Percentiles rank a stretch among this genome's conserved stretches.
Conservation (phyloP, 345 rosid genomes). For the Bruguiera gymnorhiza region DNA sequence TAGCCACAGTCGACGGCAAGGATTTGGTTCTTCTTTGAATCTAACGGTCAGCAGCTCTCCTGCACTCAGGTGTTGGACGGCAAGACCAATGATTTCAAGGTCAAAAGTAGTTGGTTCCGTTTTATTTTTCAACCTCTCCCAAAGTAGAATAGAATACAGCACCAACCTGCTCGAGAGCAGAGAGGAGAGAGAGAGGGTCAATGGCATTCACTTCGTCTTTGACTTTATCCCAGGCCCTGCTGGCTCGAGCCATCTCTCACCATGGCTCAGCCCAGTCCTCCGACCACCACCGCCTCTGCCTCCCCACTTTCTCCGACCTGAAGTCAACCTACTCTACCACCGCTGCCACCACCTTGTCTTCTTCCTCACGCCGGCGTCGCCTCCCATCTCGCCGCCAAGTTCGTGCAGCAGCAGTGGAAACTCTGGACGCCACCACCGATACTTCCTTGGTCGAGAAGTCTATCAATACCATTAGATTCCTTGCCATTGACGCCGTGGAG, state of each 20-base stretch:
- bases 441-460: slow-evolving; percentile 73
- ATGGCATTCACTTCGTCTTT: slow-evolving; percentile 65
- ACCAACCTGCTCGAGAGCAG: background rate
- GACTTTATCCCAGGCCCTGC: slow-evolving; percentile 52
- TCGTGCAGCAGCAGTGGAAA: slow-evolving; percentile 55
- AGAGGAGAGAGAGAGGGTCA: background rate
- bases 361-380: slow-evolving; percentile 28
- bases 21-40: slow-evolving; percentile 27
- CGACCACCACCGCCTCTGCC: slow-evolving; percentile 38
- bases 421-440: slow-evolving; percentile 47
- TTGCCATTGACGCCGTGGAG: slow-evolving; percentile 90
- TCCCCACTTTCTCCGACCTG: slow-evolving; percentile 52
- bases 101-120: slow-evolving; percentile 23
- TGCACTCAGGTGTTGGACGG: slow-evolving; percentile 33
- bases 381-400: slow-evolving; percentile 21
- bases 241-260: slow-evolving; percentile 47
- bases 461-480: slow-evolving; percentile 76
- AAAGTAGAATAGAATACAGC: background rate
- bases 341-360: slow-evolving; percentile 9
- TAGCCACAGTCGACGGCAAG: slow-evolving; percentile 34
- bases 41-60: slow-evolving; percentile 42
- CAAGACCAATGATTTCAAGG: slow-evolving; percentile 36
- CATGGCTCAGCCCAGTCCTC: slow-evolving; percentile 38
- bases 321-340: slow-evolving; percentile 30
- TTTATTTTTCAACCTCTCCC: too few species aligned